A percentile compares a stretch with the other conserved stretches of the same genome.
Conservation (phyloP, 2,329 filamentous ascomycete species). For the Rosellinia necatrix region DNA sequence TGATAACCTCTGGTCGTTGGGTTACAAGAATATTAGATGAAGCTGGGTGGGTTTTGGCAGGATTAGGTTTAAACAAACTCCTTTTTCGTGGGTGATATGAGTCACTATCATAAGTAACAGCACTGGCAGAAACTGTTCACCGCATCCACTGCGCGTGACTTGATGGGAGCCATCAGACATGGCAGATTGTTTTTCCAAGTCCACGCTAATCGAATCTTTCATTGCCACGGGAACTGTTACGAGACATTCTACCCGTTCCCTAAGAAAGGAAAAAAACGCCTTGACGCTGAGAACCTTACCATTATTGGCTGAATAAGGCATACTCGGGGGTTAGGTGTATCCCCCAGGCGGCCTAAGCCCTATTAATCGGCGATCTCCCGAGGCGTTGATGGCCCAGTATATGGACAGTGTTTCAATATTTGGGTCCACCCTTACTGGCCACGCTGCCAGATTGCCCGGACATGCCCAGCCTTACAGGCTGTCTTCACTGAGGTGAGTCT, state of each 20-base stretch:
- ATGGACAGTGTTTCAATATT: background rate
- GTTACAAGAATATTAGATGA: background rate
- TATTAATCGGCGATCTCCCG: conserved; percentile 1
- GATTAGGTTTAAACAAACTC: background rate
- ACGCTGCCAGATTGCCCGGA: background rate
- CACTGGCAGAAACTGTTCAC: background rate
- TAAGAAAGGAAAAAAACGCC: background rate
- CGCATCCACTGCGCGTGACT: too few species aligned
- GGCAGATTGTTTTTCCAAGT: background rate
- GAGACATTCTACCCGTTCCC: background rate
- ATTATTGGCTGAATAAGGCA: conserved; percentile 13
- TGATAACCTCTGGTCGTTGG: background rate
- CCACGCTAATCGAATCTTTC: background rate
- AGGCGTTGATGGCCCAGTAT: conserved; percentile 4
- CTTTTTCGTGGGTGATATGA: background rate
- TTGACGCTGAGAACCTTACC: conserved; percentile 1
- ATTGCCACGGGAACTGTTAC: background rate
- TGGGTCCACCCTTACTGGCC: background rate
- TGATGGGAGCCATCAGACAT: background rate
- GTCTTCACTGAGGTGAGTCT: background rate
- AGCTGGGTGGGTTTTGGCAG: background rate
- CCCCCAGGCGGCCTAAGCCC: background rate
- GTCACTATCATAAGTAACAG: background rate
- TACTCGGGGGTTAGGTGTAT: conserved; percentile 7
- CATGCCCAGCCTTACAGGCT: conserved; percentile 16